Evolutionary conservation across 2,329 filamentous ascomycete species (phyloP), one percentile per base, ranked within the genome.

Genomic region (Epichloe hybrida): DNA sequence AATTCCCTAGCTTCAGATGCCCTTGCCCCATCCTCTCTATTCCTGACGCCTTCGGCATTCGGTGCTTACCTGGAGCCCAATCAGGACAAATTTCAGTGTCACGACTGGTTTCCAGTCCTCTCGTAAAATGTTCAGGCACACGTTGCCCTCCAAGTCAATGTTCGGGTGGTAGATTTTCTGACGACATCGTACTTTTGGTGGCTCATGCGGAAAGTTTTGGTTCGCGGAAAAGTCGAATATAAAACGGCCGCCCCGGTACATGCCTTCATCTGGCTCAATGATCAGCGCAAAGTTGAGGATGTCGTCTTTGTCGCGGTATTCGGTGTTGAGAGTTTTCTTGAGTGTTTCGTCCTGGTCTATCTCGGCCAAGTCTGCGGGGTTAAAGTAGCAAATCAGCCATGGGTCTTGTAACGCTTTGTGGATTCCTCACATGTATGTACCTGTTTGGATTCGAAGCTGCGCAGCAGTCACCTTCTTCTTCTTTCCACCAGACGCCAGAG

Each of bases 141-240:
- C 90, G 65, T 98, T 98, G 59, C 93, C 93, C 66, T 97, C 88
- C 40, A 95, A 77, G 64, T 98, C 93, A 65, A 98, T 98, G 69
- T 98, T 98, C 5, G 93, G 93, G 66, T 98, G 93, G 72, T 98
- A 98, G 61, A 98, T 97, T 76, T 95, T 97, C 71, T 98, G 88
- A 59, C 83, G 86, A 72, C 93, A 97, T 64, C 87, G 93, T 60
- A 98, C 93, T 71, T 97, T 97, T 20, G 93, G 93, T 55, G 93
- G 90, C 66, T 97, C 90, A 71, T 97, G 93, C 0, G 93, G 93
- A 70, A 95, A 98, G 72, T 86, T 93, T 64, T 91, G 86, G 69
- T 88, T 89, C 72, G 98, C 95, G 56, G 80, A 79, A 69, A 98
- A 97, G 57, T 80, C 85, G 69, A 98, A 98, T 53, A 83, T 81